phyloP scores from a whole-genome alignment of 306 rosid genomes.

The Styphnolobium japonicum region DNA sequence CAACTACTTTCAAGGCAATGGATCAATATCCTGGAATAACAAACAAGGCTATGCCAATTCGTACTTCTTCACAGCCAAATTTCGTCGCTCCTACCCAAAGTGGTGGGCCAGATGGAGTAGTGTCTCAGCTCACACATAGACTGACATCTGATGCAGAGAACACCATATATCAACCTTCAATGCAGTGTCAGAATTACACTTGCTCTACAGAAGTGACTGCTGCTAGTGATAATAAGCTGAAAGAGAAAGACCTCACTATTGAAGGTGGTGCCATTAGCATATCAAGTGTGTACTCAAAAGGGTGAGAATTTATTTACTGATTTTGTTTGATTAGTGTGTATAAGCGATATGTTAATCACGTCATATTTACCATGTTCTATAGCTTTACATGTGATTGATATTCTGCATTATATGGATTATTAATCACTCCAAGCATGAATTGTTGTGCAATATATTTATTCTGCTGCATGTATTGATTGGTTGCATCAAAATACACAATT shows the following conservation, averaged over 20 bases:
- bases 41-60: constrained; percentile 51
- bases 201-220: constrained; percentile 39
- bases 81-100: constrained; percentile 47
- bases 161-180: constrained; percentile 40
- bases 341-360: no score
- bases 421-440: no score
- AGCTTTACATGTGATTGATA: no score
- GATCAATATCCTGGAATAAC: constrained; percentile 54
- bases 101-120: constrained; percentile 39
- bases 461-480: no score
- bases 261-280: constrained; percentile 91
- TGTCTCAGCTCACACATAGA: constrained; percentile 51
- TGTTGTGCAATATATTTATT: no score
- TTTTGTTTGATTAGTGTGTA: neutral
- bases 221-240: constrained; percentile 63
- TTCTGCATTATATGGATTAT: no score
- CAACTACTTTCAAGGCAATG: constrained; percentile 52
- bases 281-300: constrained; percentile 87
- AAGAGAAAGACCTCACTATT: constrained; percentile 72
- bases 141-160: constrained; percentile 55
- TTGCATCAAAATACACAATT: no score
- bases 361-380: no score
- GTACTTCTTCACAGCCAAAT: constrained; percentile 56
- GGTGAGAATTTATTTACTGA: constrained; percentile 58
- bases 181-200: constrained; percentile 48